Conservation (phyloP, 2,329 filamentous ascomycete species). For the Akanthomyces muscarius region DNA sequence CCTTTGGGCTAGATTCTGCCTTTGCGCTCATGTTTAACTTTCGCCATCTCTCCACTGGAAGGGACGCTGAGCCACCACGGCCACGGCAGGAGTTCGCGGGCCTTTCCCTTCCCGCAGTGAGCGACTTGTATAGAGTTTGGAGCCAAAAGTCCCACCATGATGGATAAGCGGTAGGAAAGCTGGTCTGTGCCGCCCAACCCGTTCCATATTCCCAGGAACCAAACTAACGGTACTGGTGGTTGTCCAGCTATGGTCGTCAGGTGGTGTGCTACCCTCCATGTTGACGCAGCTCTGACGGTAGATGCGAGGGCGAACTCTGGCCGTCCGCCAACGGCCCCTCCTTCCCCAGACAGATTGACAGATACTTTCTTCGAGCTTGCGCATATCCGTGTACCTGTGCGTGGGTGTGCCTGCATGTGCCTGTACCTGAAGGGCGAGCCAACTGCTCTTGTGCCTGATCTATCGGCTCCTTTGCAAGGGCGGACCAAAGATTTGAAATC, state of each 20-base stretch:
- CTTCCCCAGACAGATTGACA: conserved; percentile 1
- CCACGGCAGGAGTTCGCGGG: neutral
- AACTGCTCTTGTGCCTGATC: neutral
- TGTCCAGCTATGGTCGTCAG: neutral
- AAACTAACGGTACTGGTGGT: neutral
- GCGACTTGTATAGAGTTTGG: neutral
- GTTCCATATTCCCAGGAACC: conserved; percentile 8
- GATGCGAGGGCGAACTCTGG: neutral
- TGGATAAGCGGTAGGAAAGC: neutral
- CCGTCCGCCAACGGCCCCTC: neutral
- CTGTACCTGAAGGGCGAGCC: conserved; percentile 1
- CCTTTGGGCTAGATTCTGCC: neutral
- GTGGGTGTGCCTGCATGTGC: neutral
- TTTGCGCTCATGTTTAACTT: neutral
- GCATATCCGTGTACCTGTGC: neutral
- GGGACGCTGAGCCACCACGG: neutral
- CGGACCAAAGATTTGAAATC: neutral
- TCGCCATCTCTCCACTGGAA: neutral
- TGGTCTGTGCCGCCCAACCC: neutral
- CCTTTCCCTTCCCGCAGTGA: neutral
- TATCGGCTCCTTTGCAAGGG: conserved; percentile 2
- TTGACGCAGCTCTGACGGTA: neutral
- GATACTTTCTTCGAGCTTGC: neutral
- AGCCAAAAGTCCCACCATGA: conserved; percentile 2
- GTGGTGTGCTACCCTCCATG: neutral